Evolutionary conservation across 345 rosid species (phyloP).

Genomic region (Eutrema heterophyllum): DNA sequence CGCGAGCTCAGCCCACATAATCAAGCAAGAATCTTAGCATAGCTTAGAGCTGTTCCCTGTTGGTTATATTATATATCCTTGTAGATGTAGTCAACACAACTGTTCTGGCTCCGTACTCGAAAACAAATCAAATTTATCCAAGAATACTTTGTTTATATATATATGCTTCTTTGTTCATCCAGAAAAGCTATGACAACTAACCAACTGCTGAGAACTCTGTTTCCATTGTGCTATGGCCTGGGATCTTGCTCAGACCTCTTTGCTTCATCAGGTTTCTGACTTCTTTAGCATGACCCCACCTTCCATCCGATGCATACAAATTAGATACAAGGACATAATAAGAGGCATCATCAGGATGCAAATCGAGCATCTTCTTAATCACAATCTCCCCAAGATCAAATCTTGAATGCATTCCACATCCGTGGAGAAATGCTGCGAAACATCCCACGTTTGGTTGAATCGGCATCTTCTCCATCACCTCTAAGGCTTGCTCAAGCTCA

Average conservation of each 20-base stretch:
- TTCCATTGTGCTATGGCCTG: conserved; percentile 54
- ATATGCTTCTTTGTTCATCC: background rate
- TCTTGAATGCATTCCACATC: conserved; percentile 80
- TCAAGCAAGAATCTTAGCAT: background rate
- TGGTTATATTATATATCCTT: background rate
- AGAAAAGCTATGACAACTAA: background rate
- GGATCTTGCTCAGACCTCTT: conserved; percentile 50
- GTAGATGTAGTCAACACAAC: background rate
- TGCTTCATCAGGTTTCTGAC: conserved; percentile 71
- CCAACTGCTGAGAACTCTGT: conserved; percentile 25
- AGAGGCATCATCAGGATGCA: conserved; percentile 65
- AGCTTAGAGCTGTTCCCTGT: background rate
- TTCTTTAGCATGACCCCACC: conserved; percentile 65
- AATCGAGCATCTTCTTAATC: conserved; percentile 55
- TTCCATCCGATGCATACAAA: conserved; percentile 78
- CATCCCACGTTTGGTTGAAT: conserved; percentile 51
- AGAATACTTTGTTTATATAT: conserved; percentile 17
- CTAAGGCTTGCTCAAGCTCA: conserved; percentile 75
- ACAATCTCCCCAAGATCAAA: conserved; percentile 76
- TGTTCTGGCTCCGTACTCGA: conserved; percentile 10
- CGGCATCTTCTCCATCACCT: conserved; percentile 66
- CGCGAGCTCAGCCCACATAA: background rate
- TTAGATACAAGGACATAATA: conserved; percentile 75
- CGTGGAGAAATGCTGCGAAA: conserved; percentile 82
- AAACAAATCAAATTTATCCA: conserved; percentile 6